These are phyloP conservation scores for Daldinia sp. DNA, from an alignment of 2,329 filamentous ascomycete species.

Conservation along the genomic window DNA sequence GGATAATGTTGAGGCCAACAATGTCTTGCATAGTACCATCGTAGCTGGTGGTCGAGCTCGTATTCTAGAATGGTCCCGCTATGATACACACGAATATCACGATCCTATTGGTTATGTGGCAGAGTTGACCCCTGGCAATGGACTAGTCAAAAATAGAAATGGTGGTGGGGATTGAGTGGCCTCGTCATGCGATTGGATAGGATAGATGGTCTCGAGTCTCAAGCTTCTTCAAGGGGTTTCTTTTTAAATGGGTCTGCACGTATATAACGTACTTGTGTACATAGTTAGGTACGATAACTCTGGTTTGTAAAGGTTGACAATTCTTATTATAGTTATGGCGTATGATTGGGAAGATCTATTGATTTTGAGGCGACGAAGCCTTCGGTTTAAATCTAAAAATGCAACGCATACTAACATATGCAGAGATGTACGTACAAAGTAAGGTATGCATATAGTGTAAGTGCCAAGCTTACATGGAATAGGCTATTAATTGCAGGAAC, in stretches of 20 bases:
- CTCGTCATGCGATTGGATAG: conserved; percentile 18
- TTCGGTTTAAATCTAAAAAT: neutral
- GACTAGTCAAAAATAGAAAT: conserved; percentile 35
- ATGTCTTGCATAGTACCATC: conserved; percentile 8
- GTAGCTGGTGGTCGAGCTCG: conserved; percentile 26
- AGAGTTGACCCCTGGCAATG: conserved; percentile 12
- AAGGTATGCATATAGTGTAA: neutral
- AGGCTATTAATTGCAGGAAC: neutral
- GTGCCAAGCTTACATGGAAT: neutral
- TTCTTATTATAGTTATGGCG: neutral
- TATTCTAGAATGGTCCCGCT: conserved; percentile 36
- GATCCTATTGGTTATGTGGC: conserved; percentile 23
- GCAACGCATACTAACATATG: neutral
- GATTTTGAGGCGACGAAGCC: no score
- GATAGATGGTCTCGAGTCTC: neutral
- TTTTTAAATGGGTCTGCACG: neutral
- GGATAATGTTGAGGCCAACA: conserved; percentile 16
- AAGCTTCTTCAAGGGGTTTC: neutral
- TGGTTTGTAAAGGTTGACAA: neutral
- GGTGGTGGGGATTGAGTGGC: conserved; percentile 5
- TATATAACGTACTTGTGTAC: neutral
- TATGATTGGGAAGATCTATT: neutral
- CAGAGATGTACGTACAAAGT: no score
- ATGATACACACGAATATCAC: conserved; percentile 6
- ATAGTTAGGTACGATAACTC: no score